Conservation (phyloP, 768 basidiomycete species). For the Calocera cornea region DNA sequence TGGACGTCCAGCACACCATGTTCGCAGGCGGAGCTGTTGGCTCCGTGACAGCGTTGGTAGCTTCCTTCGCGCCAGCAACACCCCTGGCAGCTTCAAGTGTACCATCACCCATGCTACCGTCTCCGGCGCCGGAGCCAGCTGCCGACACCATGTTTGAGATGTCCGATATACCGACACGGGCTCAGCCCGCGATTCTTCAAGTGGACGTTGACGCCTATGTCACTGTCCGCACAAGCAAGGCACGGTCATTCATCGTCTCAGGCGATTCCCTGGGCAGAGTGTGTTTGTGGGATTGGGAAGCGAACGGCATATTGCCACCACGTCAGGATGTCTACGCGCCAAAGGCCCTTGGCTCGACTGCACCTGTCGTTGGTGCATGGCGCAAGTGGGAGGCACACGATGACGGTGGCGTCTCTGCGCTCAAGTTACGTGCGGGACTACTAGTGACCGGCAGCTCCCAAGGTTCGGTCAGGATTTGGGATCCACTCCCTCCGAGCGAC, state of each 20-base stretch:
- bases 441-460: slow-evolving; percentile 52
- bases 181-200: not conserved
- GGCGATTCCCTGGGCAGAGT: slow-evolving; percentile 57
- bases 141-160: not conserved
- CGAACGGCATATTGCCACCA: slow-evolving; percentile 5
- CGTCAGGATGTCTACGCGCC: slow-evolving; percentile 3
- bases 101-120: not conserved
- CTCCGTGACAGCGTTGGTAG: slow-evolving; percentile 36
- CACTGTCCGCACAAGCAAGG: not conserved
- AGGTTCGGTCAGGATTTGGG: slow-evolving; percentile 50
- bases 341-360: not conserved
- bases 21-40: slow-evolving; percentile 45
- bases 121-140: not conserved
- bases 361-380: slow-evolving; percentile 4
- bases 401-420: slow-evolving; percentile 49
- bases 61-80: slow-evolving; percentile 29
- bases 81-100: not conserved
- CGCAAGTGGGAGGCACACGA: slow-evolving; percentile 49
- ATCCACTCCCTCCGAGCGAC: slow-evolving; percentile 34
- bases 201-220: not conserved
- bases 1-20: slow-evolving; percentile 24
- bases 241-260: slow-evolving; percentile 36
- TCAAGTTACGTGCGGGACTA: slow-evolving; percentile 46
- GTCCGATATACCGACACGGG: not conserved
- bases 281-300: slow-evolving; percentile 43